Evolutionary conservation across 1,284 basidiomycete species (phyloP).

Genomic region (Ganoderma leucocontextum): DNA sequence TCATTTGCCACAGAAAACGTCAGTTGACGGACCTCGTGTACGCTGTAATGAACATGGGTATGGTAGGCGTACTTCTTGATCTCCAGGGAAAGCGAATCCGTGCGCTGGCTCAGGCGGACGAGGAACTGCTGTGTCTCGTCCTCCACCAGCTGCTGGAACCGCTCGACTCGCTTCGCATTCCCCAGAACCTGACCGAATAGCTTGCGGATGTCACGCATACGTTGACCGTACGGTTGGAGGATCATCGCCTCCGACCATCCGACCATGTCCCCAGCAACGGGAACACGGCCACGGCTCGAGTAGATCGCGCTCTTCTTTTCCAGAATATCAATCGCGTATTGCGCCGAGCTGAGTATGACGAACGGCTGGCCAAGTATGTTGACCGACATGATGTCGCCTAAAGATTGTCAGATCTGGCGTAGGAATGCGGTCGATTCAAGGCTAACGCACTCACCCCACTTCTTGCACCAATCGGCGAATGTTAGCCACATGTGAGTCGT

Average conservation of each 20-base stretch:
- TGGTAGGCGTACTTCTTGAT: slow-evolving; percentile 38
- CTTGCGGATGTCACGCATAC: slow-evolving; percentile 67
- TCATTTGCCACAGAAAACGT: slow-evolving; percentile 8
- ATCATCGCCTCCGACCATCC: slow-evolving; percentile 73
- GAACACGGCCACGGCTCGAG: slow-evolving; percentile 65
- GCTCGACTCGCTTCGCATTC: slow-evolving; percentile 37
- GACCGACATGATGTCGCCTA: slow-evolving; percentile 67
- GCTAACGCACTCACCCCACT: slow-evolving; percentile 30
- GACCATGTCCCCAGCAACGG: slow-evolving; percentile 57
- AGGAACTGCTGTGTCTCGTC: slow-evolving; percentile 37
- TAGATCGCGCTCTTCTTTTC: slow-evolving; percentile 74
- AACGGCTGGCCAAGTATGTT: slow-evolving; percentile 67
- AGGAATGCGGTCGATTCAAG: background rate
- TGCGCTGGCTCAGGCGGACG: slow-evolving; percentile 29
- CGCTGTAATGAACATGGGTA: background rate
- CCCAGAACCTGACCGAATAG: slow-evolving; percentile 40
- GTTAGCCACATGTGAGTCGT: slow-evolving; percentile 54
- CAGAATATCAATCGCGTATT: slow-evolving; percentile 64
- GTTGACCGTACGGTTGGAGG: slow-evolving; percentile 66
- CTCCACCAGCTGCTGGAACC: slow-evolving; percentile 38
- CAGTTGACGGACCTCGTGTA: slow-evolving; percentile 1
- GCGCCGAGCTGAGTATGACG: slow-evolving; percentile 64
- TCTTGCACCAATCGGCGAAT: slow-evolving; percentile 62
- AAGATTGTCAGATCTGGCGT: too few relatives aligned
- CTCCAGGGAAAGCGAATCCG: slow-evolving; percentile 33